Evolutionary conservation across 208 protist species (phyloP).

Genomic region (Herpetomonas tarakana): DNA sequence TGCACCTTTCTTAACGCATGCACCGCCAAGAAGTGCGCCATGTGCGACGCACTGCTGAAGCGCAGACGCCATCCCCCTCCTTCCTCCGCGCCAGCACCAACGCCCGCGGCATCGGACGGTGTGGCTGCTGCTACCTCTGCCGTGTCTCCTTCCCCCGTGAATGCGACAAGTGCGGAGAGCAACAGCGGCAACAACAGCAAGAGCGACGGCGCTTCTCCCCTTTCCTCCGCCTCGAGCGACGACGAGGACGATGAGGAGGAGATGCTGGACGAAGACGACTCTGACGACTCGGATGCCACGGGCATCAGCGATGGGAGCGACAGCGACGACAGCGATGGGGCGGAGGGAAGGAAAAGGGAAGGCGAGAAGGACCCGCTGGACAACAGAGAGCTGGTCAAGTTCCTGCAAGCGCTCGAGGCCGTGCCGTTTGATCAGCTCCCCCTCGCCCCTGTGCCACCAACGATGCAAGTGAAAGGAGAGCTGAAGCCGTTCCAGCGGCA

Average conservation of each 20-base stretch:
- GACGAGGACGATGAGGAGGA: constrained; percentile 23
- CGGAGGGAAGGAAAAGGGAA: neutral
- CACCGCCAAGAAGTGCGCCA: neutral
- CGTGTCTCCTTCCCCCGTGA: too few relatives aligned
- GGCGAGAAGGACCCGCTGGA: constrained; percentile 7
- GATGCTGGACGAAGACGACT: constrained; percentile 9
- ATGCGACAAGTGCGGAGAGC: neutral
- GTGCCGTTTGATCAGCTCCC: constrained; percentile 44
- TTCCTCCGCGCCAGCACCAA: neutral
- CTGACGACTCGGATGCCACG: constrained; percentile 7
- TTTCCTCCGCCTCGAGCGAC: too few relatives aligned
- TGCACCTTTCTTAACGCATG: constrained; percentile 10
- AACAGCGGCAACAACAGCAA: neutral
- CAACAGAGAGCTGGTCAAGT: constrained; percentile 39
- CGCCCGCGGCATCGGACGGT: too few relatives aligned
- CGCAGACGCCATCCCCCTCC: neutral
- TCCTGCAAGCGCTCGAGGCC: constrained; percentile 43
- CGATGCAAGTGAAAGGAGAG: constrained; percentile 31
- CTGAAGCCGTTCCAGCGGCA: constrained; percentile 63
- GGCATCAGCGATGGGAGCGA: neutral
- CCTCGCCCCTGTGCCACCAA: constrained; percentile 28
- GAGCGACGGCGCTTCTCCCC: neutral
- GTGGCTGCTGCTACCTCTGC: too few relatives aligned
- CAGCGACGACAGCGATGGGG: neutral
- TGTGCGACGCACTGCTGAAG: constrained; percentile 9